A percentile compares a stretch with the other conserved stretches of the same genome.
These are phyloP conservation scores for Ascoidea rubescens DNA, from an alignment of 805 yeast genomes.

Conservation along the genomic window DNA sequence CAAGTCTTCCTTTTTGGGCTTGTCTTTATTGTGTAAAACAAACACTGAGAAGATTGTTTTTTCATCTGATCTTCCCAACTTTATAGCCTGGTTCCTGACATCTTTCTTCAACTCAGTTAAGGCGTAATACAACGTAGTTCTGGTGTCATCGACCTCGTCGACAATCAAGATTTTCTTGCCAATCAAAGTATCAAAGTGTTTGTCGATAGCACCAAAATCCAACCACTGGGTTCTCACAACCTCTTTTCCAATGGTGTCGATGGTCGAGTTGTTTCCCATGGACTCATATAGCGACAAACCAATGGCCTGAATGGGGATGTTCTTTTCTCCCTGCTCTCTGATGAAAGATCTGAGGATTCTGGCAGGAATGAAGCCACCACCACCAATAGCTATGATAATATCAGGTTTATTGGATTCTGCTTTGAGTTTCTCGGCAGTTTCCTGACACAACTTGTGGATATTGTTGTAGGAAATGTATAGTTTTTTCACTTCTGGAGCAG, in stretches of 20 bases:
- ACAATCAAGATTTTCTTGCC: constrained; percentile 75
- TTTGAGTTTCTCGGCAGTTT: constrained; percentile 39
- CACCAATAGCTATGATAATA: constrained; percentile 54
- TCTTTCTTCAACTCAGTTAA: constrained; percentile 60
- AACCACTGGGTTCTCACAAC: constrained; percentile 86
- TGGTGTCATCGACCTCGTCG: constrained; percentile 86
- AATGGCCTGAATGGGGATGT: constrained; percentile 59
- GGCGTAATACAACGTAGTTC: constrained; percentile 82
- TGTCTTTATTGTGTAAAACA: constrained; percentile 74
- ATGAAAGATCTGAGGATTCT: constrained; percentile 53
- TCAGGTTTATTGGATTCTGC: constrained; percentile 30
- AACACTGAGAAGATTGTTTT: constrained; percentile 59
- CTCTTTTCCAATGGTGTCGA: constrained; percentile 54
- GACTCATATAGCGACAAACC: constrained; percentile 54
- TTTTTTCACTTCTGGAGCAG: constrained; percentile 21
- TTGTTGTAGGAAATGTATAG: constrained; percentile 63
- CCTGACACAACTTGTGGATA: constrained; percentile 73
- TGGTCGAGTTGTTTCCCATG: constrained; percentile 28
- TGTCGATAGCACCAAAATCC: constrained; percentile 58
- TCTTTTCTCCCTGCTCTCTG: constrained; percentile 42
- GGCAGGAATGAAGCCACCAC: constrained; percentile 64
- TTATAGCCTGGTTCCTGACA: constrained; percentile 14
- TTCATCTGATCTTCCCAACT: constrained; percentile 49
- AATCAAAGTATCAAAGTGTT: constrained; percentile 61
- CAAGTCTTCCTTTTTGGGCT: constrained; percentile 65